A percentile compares a stretch with the other conserved stretches of the same genome.
Conservation (phyloP, 441 rosid species). For the Populus hybrid region DNA sequence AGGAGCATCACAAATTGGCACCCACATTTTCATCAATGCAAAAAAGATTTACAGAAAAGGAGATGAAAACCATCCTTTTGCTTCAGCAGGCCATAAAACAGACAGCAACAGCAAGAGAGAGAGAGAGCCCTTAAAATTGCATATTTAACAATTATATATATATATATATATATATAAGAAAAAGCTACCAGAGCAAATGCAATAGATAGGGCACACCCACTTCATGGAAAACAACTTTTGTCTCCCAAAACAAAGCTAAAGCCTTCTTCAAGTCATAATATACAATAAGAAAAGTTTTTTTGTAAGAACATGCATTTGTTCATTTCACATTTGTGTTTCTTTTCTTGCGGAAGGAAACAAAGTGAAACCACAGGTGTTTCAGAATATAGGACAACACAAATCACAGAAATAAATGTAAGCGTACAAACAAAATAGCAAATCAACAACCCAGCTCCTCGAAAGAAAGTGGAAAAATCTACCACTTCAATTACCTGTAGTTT, state of each 20-base stretch:
- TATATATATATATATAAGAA: no score
- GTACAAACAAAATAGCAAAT: no score
- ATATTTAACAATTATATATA: no score
- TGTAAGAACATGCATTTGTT: neutral
- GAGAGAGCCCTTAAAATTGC: neutral
- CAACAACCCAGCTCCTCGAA: neutral
- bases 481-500: neutral
- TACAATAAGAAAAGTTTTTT: neutral
- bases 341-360: neutral
- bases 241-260: neutral
- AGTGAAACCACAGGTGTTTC: neutral
- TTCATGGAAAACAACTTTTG: neutral
- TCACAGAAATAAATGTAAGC: neutral
- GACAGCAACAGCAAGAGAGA: no score
- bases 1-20: conserved; percentile 28
- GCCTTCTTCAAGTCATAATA: neutral
- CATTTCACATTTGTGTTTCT: neutral
- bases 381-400: neutral
- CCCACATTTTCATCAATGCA: conserved; percentile 16
- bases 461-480: neutral
- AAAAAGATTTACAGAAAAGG: conserved; percentile 5
- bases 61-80: neutral
- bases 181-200: neutral
- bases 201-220: neutral
- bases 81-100: neutral